Conservation (phyloP, 805 yeast genomes). For the Pichia californica region DNA sequence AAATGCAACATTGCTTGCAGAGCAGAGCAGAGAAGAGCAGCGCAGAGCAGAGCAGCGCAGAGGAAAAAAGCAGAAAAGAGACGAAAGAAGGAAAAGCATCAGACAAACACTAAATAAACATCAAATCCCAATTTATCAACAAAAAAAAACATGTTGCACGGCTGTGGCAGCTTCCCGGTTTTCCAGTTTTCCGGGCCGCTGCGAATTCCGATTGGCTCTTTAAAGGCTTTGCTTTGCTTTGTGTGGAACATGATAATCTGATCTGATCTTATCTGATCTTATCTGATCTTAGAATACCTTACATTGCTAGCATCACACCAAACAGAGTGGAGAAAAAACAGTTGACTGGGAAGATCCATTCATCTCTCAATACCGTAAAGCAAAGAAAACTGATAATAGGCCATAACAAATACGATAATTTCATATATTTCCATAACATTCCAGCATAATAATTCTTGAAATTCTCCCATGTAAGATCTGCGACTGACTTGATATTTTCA, state of each 20-base stretch:
- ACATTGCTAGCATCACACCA: conserved; percentile 35
- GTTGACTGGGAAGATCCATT: conserved; percentile 51
- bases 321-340: conserved; percentile 52
- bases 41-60: no score
- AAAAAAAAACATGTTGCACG: no score
- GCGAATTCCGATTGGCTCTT: conserved; percentile 4
- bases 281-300: background rate
- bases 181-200: background rate
- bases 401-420: conserved; percentile 52
- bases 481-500: no score
- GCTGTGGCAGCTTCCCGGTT: background rate
- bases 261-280: no score
- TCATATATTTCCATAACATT: conserved; percentile 41
- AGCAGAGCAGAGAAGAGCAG: no score
- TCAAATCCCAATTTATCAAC: no score
- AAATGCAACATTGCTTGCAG: no score
- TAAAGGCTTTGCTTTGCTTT: no score
- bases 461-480: conserved; percentile 7
- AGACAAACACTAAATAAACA: no score
- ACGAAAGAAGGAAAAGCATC: no score
- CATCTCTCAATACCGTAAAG: conserved; percentile 42
- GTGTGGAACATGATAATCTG: conserved; percentile 1
- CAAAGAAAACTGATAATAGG: conserved; percentile 48
- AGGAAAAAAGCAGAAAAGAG: no score
- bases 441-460: conserved; percentile 12